Percentiles rank a stretch among this genome's conserved stretches.
Conservation (phyloP, 371 early-diverging fungal genomes). For the Zopfochytrium polystomum region DNA sequence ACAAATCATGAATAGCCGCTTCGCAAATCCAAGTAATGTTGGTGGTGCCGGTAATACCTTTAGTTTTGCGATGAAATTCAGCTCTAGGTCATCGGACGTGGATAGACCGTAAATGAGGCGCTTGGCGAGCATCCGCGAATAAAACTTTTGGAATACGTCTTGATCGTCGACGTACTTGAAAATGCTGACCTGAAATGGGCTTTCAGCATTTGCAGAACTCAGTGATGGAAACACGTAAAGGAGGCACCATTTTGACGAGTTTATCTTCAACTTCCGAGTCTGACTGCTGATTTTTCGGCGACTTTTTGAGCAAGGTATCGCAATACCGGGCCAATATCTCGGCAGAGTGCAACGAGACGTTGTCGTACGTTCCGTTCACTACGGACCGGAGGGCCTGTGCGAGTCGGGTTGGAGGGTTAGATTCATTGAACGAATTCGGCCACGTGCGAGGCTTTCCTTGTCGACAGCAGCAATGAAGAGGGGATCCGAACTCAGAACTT, state of each 20-base stretch:
- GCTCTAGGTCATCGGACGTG: slow-evolving; percentile 47
- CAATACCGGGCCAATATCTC: slow-evolving; percentile 80
- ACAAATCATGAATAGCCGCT: too few relatives aligned
- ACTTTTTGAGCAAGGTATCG: slow-evolving; percentile 73
- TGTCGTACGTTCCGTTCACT: slow-evolving; percentile 62
- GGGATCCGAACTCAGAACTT: slow-evolving; percentile 66
- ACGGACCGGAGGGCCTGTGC: slow-evolving; percentile 68
- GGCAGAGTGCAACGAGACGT: slow-evolving; percentile 57
- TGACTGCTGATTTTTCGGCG: slow-evolving; percentile 40
- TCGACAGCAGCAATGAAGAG: slow-evolving; percentile 78
- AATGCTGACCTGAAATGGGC: slow-evolving; percentile 37
- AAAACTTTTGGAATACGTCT: slow-evolving; percentile 62
- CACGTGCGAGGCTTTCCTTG: slow-evolving; percentile 52
- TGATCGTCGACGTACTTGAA: slow-evolving; percentile 61
- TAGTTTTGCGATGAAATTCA: slow-evolving; percentile 44
- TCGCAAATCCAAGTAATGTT: background rate
- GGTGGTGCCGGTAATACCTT: slow-evolving; percentile 28
- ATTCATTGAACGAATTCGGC: background rate
- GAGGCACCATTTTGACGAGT: slow-evolving; percentile 41
- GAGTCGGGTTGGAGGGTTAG: background rate
- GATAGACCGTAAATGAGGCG: slow-evolving; percentile 47
- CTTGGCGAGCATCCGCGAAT: slow-evolving; percentile 50
- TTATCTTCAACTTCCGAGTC: slow-evolving; percentile 60
- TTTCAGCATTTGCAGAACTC: background rate
- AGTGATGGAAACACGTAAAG: background rate